phyloP scores from a whole-genome alignment of 441 rosid species.

The Pelargonium myrrhifolium region DNA sequence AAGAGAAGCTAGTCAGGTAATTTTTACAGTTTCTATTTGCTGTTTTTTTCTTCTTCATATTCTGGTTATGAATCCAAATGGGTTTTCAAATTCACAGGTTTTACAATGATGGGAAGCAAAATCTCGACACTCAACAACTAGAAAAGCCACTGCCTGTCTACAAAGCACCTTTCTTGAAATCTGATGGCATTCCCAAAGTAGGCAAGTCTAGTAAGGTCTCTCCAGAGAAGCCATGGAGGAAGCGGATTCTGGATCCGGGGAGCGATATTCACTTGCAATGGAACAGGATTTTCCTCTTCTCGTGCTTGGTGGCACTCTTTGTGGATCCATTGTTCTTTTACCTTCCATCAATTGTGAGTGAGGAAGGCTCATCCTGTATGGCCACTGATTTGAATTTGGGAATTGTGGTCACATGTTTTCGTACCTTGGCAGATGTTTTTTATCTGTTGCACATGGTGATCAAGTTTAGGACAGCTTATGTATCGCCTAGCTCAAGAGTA shows the following conservation, averaged over 20 bases:
- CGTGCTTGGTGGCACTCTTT: slow-evolving; percentile 10
- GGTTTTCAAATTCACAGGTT: slow-evolving; percentile 8
- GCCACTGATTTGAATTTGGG: neutral
- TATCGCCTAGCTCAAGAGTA: slow-evolving; percentile 64
- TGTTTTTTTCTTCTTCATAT: neutral
- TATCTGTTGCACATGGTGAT: slow-evolving; percentile 56
- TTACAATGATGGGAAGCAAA: neutral
- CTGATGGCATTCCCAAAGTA: neutral
- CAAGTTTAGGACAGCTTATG: slow-evolving; percentile 71
- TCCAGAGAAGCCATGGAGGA: neutral
- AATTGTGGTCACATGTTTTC: slow-evolving; percentile 41
- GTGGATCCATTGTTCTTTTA: slow-evolving; percentile 18
- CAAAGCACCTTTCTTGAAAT: neutral
- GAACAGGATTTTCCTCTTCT: slow-evolving; percentile 16
- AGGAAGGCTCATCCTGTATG: slow-evolving; percentile 1
- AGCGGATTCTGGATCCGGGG: neutral
- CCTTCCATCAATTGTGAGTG: slow-evolving; percentile 1
- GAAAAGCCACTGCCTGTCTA: neutral
- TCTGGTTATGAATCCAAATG: neutral
- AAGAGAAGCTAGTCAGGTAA: slow-evolving; percentile 1
- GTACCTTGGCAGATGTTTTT: slow-evolving; percentile 57
- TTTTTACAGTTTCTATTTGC: neutral
- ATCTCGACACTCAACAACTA: neutral
- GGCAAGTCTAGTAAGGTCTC: neutral
- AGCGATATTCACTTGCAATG: slow-evolving; percentile 6